These are phyloP conservation scores for Cladosporium sp. DNA, from an alignment of 2,329 filamentous ascomycete genomes.

Conservation along the genomic window DNA sequence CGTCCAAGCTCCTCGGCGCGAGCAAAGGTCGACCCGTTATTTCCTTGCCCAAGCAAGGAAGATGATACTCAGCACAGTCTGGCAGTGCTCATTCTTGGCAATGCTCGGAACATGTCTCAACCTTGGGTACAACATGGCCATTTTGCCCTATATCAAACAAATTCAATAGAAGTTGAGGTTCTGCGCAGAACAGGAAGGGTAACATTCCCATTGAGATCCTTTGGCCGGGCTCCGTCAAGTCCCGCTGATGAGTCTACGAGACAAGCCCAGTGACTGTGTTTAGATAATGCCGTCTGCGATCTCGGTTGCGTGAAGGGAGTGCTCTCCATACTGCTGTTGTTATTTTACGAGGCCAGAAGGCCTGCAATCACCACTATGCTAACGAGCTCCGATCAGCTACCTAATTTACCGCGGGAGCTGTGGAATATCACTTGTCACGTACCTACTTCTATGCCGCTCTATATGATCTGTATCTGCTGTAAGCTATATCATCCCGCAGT, in stretches of 20 bases:
- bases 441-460: neutral
- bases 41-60: neutral
- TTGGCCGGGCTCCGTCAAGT: neutral
- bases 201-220: neutral
- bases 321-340: neutral
- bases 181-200: neutral
- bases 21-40: neutral
- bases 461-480: neutral
- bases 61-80: neutral
- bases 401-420: neutral
- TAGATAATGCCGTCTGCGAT: conserved; percentile 19
- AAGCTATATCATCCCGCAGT: neutral
- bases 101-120: neutral
- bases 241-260: too few relatives aligned
- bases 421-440: neutral
- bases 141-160: neutral
- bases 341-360: too few relatives aligned
- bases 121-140: neutral
- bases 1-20: neutral
- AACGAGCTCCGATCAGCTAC: neutral
- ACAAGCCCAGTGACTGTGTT: neutral
- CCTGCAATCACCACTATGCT: too few relatives aligned
- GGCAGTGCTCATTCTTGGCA: neutral
- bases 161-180: neutral
- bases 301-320: conserved; percentile 22